A percentile compares a stretch with the other conserved stretches of the same genome.
These are phyloP conservation scores for Cryptosporidium ryanae DNA, from an alignment of 169 alveolate genomes.

Conservation along the genomic window DNA sequence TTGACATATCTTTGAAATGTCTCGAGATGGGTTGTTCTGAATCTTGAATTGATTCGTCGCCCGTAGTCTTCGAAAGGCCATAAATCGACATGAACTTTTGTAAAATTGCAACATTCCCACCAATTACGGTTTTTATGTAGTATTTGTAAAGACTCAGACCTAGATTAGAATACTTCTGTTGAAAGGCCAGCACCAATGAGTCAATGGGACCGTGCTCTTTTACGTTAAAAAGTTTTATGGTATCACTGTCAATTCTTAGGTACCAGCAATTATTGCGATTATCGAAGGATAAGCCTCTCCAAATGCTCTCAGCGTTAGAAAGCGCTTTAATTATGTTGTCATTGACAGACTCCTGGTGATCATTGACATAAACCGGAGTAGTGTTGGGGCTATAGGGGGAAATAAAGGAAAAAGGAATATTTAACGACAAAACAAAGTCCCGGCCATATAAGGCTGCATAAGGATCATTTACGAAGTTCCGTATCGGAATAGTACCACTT, in stretches of 20 bases:
- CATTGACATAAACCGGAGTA: background rate
- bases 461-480: background rate
- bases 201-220: slow-evolving; percentile 35
- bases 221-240: slow-evolving; percentile 7
- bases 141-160: background rate
- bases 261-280: slow-evolving; percentile 70
- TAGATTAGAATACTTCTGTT: background rate
- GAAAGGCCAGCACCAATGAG: slow-evolving; percentile 19
- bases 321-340: slow-evolving; percentile 15
- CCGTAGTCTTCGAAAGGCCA: background rate
- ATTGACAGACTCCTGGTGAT: background rate
- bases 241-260: slow-evolving; percentile 8
- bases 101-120: background rate
- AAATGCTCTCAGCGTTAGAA: slow-evolving; percentile 24
- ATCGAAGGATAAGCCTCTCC: slow-evolving; percentile 58
- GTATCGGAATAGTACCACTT: slow-evolving; percentile 6
- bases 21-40: background rate
- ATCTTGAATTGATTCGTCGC: background rate
- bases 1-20: slow-evolving; percentile 3
- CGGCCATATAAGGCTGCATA: background rate
- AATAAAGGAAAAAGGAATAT: slow-evolving; percentile 18
- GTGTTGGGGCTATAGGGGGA: slow-evolving; percentile 3
- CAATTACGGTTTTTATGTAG: background rate
- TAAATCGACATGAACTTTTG: slow-evolving; percentile 19
- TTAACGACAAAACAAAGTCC: background rate